These are phyloP conservation scores for Trypanosoma avium DNA, from an alignment of 208 protist genomes.

Conservation along the genomic window DNA sequence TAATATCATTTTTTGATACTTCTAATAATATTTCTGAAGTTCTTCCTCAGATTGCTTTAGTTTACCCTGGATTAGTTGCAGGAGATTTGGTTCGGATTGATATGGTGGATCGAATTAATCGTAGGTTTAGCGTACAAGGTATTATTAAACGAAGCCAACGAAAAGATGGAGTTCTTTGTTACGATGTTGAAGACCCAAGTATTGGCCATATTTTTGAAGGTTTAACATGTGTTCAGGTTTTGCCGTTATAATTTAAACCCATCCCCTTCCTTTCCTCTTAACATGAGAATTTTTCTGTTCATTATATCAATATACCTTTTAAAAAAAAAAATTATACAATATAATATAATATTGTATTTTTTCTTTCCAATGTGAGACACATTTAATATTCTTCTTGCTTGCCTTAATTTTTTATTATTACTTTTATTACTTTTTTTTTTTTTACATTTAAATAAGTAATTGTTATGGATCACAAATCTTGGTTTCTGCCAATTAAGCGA, in stretches of 20 bases:
- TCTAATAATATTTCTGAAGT: constrained; percentile 10
- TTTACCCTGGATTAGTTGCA: constrained; percentile 37
- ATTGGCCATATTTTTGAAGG: constrained; percentile 30
- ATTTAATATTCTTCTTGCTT: not conserved
- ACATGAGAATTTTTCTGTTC: no score
- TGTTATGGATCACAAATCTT: constrained; percentile 35
- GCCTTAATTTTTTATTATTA: not conserved
- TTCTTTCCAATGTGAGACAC: not conserved
- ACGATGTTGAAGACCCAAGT: constrained; percentile 43
- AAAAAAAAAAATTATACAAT: not conserved
- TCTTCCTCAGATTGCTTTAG: constrained; percentile 34
- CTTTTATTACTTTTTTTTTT: constrained; percentile 10
- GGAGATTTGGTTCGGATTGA: constrained; percentile 55
- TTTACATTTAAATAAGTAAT: constrained; percentile 5
- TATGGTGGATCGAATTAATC: not conserved
- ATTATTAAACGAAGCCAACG: constrained; percentile 32
- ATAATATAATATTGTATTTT: not conserved
- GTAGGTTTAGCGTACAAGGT: constrained; percentile 29
- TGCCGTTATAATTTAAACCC: constrained; percentile 40
- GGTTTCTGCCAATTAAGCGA: constrained; percentile 67
- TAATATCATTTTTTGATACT: constrained; percentile 20
- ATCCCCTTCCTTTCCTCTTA: no score
- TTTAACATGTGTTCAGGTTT: constrained; percentile 42
- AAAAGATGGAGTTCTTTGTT: constrained; percentile 35
- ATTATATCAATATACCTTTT: no score